Percentiles rank a stretch among this genome's conserved stretches.
phyloP scores from a whole-genome alignment of 768 basidiomycete species.

The Ramaria sp. region DNA sequence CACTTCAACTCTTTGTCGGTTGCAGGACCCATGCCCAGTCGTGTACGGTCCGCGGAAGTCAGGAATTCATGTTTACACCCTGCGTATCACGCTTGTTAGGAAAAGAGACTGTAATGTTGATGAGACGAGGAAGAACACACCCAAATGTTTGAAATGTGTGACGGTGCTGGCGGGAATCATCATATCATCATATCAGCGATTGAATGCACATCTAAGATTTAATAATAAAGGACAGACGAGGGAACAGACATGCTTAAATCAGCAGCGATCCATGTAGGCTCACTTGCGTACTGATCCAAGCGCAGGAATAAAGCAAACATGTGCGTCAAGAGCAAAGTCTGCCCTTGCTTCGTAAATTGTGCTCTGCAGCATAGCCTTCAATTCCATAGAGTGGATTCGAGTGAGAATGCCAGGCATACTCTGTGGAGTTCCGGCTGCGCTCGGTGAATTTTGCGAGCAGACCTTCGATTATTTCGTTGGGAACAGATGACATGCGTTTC shows the following conservation, averaged over 20 bases:
- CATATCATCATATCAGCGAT: not conserved
- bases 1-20: slow-evolving; percentile 53
- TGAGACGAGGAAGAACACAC: slow-evolving; percentile 23
- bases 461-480: slow-evolving; percentile 58
- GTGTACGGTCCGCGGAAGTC: slow-evolving; percentile 50
- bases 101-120: not conserved
- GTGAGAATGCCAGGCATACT: slow-evolving; percentile 29
- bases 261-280: slow-evolving; percentile 54
- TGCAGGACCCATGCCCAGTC: slow-evolving; percentile 51
- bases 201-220: not conserved
- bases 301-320: slow-evolving; percentile 75
- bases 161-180: slow-evolving; percentile 36
- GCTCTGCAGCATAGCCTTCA: slow-evolving; percentile 19
- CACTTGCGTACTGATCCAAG: slow-evolving; percentile 67
- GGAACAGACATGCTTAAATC: slow-evolving; percentile 58
- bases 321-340: slow-evolving; percentile 64
- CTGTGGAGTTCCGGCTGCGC: slow-evolving; percentile 49
- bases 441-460: slow-evolving; percentile 77
- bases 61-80: slow-evolving; percentile 66
- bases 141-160: slow-evolving; percentile 66
- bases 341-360: slow-evolving; percentile 53
- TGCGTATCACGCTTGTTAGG: slow-evolving; percentile 14
- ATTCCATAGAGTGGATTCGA: no score
- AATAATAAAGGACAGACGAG: slow-evolving; percentile 40
- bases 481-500: slow-evolving; percentile 48